Evolutionary conservation across 2,329 filamentous ascomycete genomes (phyloP), one percentile per base, ranked within the genome.

Genomic region (Fusarium multiceps): DNA sequence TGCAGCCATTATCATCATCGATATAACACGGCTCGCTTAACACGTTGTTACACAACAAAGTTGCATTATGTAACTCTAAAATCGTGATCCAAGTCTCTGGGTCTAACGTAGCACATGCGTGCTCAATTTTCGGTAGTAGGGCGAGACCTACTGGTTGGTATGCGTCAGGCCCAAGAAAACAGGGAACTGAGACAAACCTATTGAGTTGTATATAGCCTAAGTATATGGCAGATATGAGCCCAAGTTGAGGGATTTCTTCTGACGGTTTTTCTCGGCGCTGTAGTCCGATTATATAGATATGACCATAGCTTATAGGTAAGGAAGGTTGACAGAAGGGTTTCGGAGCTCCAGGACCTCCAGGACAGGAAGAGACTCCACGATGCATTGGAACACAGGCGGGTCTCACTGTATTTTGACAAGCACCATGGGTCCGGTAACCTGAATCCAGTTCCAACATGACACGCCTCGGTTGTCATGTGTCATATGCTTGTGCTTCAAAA

Each of bases 21-120:
- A 46, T 30, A 54, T 55, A 50, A 40, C 45, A 37, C 42, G 61
- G 37, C 42, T 66, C 62, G 66, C 66, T 67, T 66, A 49, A 54
- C 40, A 46, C 42, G 48, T 34, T 40, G 55, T 58, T 66, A 51
- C 66, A 66, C 61, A 21, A 50, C 25, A 51, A 46, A 56, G 66
- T 66, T n/a, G 61, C 66, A 66, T 69, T 46, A 53, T 45, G 32
- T 34, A 65, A 69, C 61, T 53, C 42, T 54, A 48, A 30, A 63
- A 69, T 62, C 60, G 60, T 55, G 51, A 53, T 62, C 37, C 43
- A 42, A 37, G 55, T 27, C 21, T 41, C 20, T 34, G 32, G 42
- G 55, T 66, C 23, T 37, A 47, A 51, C 28, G 23, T 47, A 55
- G 55, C 18, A 66, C 49, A 41, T 43, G 41, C 41, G 41, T 18